Evolutionary conservation across 306 rosid genomes (phyloP), one percentile per base, ranked within the genome.

Genomic region (Quercus engelmannii): DNA sequence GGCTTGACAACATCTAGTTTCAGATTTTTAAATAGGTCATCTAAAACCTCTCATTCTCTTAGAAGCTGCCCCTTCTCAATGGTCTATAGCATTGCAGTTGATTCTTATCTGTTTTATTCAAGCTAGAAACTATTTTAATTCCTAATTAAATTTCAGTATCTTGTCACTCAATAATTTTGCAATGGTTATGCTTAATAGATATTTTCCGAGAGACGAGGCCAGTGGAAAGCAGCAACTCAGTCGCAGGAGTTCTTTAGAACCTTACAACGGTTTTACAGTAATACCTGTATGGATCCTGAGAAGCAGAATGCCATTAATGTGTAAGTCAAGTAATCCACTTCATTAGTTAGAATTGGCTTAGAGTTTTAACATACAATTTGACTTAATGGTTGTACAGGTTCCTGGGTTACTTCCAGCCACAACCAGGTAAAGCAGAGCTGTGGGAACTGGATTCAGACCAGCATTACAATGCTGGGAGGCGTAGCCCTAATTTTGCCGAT

Each of bases 361-460:
- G 54, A 55, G 58, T 80, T 35, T 55, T 77, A 35, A 13, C 55
- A 3, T 49, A 62, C 2, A 81, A 75, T 65, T 81, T 76, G 63
- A 70, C 75, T 55, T 71, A 74, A 73, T 78, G 58, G 63, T 77
- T 79, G 69, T 55, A 74, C 94, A 96, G 99, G 80, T 91, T 96
- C 89, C 84, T 93, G 85, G 99, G 99, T 52, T 87, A 96, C 88
- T 91, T 87, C 82, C 98, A 87, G 81, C 98, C 99, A 5, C 97
- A 86, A 61, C 88, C 55, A 43, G 94, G 93, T 76, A 93, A 88
- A 83, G 91, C 98, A 75, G 93, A 92, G 67, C 82, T 96, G 49
- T 96, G 99, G 99, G 96, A 93, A 75, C 84, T 96, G 78, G 94
- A 87, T 79, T 93, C 97, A 5, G 96, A 96, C 83, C 98, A 91